phyloP scores from a whole-genome alignment of 2,329 filamentous ascomycete species.

The Pseudogymnoascus sp. region DNA sequence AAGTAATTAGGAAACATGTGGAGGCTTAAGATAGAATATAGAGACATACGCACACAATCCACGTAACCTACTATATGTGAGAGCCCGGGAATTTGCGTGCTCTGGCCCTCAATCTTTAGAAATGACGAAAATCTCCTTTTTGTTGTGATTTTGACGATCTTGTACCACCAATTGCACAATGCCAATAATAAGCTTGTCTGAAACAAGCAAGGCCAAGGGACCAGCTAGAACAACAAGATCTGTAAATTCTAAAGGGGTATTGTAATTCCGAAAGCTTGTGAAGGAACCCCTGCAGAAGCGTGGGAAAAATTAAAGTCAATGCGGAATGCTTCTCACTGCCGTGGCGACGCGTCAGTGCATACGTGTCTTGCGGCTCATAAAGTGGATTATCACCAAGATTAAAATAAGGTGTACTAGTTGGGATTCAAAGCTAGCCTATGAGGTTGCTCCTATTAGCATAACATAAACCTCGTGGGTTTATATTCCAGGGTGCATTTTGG shows the following conservation, averaged over 20 bases:
- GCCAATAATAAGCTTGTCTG: not conserved
- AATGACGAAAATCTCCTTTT: not conserved
- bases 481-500: not conserved
- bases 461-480: not conserved
- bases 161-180: not conserved
- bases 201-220: not conserved
- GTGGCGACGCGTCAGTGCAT: not conserved
- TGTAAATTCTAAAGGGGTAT: not conserved
- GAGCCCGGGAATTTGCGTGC: not conserved
- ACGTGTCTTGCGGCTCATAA: not conserved
- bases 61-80: not conserved
- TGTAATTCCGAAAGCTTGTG: not conserved
- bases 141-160: not conserved
- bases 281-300: not conserved
- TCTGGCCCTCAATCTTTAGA: not conserved
- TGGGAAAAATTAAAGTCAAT: not conserved
- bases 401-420: not conserved
- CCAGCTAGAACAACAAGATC: not conserved
- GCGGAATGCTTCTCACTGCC: not conserved
- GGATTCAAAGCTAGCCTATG: constrained; percentile 24
- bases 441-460: not conserved
- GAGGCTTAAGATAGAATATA: not conserved
- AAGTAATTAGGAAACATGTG: not conserved
- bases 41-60: not conserved
- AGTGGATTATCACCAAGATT: not conserved